These are phyloP conservation scores for Aspergillus persii DNA, from an alignment of 2,329 filamentous ascomycete species.

Conservation along the genomic window DNA sequence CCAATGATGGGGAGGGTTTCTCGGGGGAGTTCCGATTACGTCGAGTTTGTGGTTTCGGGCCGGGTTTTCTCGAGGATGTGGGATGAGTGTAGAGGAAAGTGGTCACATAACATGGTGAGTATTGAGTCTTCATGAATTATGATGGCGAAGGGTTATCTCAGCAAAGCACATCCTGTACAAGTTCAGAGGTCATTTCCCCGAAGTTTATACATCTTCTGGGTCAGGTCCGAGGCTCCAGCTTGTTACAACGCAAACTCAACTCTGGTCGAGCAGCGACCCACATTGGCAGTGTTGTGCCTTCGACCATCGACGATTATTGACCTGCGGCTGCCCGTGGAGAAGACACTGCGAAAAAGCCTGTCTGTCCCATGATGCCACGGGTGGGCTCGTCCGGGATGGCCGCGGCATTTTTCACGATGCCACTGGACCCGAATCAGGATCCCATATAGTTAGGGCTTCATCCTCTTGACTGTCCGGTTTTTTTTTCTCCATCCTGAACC, in stretches of 20 bases:
- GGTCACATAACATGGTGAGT: no score
- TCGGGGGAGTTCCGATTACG: slow-evolving; percentile 5
- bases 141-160: no score
- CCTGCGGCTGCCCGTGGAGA: neutral
- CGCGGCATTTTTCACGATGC: neutral
- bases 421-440: neutral
- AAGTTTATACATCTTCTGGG: neutral
- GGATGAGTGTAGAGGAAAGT: neutral
- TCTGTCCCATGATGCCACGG: neutral
- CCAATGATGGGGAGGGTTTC: neutral
- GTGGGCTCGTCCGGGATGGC: neutral
- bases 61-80: neutral
- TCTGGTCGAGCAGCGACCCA: neutral
- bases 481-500: neutral
- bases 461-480: neutral
- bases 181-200: neutral
- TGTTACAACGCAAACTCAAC: neutral
- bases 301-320: neutral
- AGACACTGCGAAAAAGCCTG: neutral
- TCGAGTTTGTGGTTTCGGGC: neutral
- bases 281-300: neutral
- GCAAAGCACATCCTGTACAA: no score
- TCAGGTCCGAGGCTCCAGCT: neutral
- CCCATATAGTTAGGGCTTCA: neutral
- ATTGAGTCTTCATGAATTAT: no score